A percentile compares a stretch with the other conserved stretches of the same genome.
Evolutionary conservation across 345 rosid genomes (phyloP).

Genomic region (Conringia planisiliqua): DNA sequence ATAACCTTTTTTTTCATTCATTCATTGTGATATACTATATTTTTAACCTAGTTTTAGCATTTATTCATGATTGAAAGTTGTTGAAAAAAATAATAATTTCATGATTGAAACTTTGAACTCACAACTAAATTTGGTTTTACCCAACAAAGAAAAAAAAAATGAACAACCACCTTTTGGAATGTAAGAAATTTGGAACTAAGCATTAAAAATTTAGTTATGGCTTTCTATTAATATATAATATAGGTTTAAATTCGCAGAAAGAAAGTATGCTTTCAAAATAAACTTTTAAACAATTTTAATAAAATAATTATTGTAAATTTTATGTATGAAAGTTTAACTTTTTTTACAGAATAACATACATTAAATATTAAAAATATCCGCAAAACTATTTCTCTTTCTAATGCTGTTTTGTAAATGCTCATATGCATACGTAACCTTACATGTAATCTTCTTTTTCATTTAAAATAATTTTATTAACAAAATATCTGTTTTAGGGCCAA

Average conservation of each 20-base stretch:
- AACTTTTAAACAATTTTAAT: too few species aligned
- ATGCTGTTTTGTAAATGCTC: too few species aligned
- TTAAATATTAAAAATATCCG: too few species aligned
- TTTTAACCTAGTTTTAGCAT: conserved; percentile 21
- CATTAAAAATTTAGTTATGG: neutral
- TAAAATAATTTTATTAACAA: neutral
- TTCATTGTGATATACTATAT: neutral
- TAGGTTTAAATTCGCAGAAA: too few species aligned
- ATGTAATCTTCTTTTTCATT: neutral
- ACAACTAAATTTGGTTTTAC: conserved; percentile 3
- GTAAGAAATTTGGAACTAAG: neutral
- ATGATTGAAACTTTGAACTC: conserved; percentile 2
- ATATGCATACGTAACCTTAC: neutral
- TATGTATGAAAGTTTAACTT: too few species aligned
- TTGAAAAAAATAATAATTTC: neutral
- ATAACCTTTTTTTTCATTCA: neutral
- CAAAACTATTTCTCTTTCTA: too few species aligned
- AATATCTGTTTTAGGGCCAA: conserved; percentile 20
- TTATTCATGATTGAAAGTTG: conserved; percentile 12
- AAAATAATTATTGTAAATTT: too few species aligned
- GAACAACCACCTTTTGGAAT: neutral
- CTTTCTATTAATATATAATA: too few species aligned
- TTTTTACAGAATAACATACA: too few species aligned
- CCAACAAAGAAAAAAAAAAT: neutral
- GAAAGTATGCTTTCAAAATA: too few species aligned